Evolutionary conservation across 257 asterid species (phyloP).

Genomic region (Ilex aquifolium): DNA sequence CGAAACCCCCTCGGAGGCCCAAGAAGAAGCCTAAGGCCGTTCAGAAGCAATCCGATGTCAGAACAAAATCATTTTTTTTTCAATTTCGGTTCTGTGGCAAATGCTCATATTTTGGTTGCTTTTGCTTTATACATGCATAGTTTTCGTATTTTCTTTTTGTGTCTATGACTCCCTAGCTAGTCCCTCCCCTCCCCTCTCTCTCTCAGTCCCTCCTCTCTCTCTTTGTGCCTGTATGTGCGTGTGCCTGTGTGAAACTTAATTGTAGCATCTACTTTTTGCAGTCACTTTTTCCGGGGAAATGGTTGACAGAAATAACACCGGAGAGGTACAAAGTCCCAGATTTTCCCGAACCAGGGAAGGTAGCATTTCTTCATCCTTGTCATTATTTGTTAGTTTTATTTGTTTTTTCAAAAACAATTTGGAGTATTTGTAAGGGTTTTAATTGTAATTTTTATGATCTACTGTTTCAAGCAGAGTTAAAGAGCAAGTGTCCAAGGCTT

Average conservation of each 20-base stretch:
- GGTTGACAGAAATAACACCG: not conserved
- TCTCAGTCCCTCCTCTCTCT: no score
- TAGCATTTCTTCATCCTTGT: no score
- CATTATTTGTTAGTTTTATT: no score
- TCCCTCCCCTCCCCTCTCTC: not conserved
- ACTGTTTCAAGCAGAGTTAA: no score
- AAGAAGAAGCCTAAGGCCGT: not conserved
- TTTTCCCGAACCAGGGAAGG: no score
- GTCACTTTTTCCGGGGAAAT: not conserved
- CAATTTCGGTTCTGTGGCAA: no score
- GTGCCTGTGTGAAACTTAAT: not conserved
- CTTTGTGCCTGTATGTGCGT: not conserved
- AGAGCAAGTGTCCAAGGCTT: no score
- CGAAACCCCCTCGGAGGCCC: not conserved
- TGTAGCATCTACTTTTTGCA: not conserved
- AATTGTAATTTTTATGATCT: no score
- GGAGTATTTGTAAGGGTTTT: no score
- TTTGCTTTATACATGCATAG: not conserved
- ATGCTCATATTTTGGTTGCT: not conserved
- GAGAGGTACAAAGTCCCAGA: not conserved
- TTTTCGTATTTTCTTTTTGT: not conserved
- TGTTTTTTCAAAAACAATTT: no score
- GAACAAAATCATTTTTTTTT: not conserved
- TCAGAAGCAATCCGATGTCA: not conserved
- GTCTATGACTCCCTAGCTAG: no score